Evolutionary conservation across 768 basidiomycete genomes (phyloP).

Genomic region (Kwoniella bestiolae): DNA sequence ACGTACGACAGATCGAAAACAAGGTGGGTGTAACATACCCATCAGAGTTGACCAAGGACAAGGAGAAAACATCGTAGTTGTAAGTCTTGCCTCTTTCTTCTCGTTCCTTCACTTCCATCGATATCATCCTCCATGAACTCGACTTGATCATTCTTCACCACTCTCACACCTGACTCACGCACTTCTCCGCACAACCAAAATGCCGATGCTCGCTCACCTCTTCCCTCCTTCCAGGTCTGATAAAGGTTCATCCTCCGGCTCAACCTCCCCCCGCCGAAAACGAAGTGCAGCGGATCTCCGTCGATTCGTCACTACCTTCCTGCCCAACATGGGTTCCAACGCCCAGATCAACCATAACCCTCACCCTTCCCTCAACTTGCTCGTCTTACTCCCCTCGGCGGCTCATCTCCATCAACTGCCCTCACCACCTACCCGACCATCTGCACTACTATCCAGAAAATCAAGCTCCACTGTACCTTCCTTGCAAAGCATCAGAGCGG

Average conservation of each 20-base stretch:
- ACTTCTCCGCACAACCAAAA: background rate
- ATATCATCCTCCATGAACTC: background rate
- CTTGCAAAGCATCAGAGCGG: conserved; percentile 18
- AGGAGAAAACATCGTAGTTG: background rate
- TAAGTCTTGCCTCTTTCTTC: background rate
- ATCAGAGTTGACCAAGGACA: background rate
- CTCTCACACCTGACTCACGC: background rate
- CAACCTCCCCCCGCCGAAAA: conserved; percentile 14
- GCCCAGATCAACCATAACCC: conserved; percentile 3
- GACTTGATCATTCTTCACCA: background rate
- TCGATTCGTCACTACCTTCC: conserved; percentile 16
- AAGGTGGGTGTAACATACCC: background rate
- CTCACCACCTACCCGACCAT: conserved; percentile 23
- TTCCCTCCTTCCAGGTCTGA: conserved; percentile 17
- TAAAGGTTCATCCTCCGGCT: background rate
- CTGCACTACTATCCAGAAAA: conserved; percentile 22
- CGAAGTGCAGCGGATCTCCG: conserved; percentile 21
- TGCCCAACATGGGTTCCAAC: conserved; percentile 13
- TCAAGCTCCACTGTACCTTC: conserved; percentile 36
- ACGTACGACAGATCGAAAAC: too few species aligned
- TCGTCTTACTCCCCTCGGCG: conserved; percentile 39
- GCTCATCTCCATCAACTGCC: conserved; percentile 32
- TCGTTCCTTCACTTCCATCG: background rate
- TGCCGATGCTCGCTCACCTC: conserved; percentile 18
- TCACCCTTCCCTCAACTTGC: conserved; percentile 24